These are phyloP conservation scores for Phytopythium aichiense DNA, from an alignment of 352 stramenopile species.

Conservation along the genomic window DNA sequence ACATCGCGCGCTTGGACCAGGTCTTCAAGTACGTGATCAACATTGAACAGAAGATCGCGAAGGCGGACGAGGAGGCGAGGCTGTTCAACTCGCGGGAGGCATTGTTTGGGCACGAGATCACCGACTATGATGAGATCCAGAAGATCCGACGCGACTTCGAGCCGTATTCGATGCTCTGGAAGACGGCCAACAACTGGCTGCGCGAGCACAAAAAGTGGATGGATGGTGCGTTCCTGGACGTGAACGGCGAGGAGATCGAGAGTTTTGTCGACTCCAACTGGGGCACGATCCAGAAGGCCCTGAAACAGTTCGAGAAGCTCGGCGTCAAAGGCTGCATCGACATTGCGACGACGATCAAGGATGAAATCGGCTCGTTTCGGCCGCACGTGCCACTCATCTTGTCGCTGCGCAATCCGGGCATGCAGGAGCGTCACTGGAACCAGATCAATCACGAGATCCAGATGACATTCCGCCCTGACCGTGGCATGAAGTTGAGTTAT, in stretches of 20 bases:
- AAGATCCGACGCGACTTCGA: constrained; percentile 92
- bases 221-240: constrained; percentile 84
- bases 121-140: constrained; percentile 89
- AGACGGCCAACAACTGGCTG: constrained; percentile 89
- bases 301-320: constrained; percentile 93
- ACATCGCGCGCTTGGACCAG: constrained; percentile 80
- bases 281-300: constrained; percentile 81
- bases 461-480: constrained; percentile 81
- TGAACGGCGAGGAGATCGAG: constrained; percentile 92
- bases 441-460: constrained; percentile 87
- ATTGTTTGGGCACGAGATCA: constrained; percentile 86
- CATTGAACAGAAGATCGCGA: constrained; percentile 85
- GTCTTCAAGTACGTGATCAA: constrained; percentile 85
- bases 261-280: constrained; percentile 84
- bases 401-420: constrained; percentile 89
- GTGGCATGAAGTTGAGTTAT: constrained; percentile 79
- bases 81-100: constrained; percentile 92
- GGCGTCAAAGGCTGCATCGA: constrained; percentile 80
- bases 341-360: constrained; percentile 87
- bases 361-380: constrained; percentile 88
- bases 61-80: constrained; percentile 85
- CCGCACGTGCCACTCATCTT: constrained; percentile 89
- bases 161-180: constrained; percentile 93
- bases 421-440: constrained; percentile 93
- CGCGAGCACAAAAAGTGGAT: constrained; percentile 92